Evolutionary conservation across 164 flowering plant genomes (phyloP), one percentile per base, ranked within the genome.

Genomic region (Liriodendron chinense): DNA sequence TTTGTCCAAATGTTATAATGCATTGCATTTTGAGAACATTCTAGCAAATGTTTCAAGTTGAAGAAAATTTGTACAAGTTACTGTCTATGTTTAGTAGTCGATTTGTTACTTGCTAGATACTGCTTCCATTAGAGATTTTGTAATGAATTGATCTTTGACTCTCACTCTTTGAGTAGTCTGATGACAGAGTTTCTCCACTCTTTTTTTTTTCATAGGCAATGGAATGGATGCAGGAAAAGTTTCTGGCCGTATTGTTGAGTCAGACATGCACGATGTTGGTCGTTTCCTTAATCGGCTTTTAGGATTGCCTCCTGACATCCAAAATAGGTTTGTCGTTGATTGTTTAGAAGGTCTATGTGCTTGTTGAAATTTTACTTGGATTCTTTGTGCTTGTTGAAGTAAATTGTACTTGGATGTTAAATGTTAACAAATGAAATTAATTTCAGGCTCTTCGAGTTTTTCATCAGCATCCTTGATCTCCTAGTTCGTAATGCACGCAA

Each of bases 211-310:
- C n/a, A 24, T 72, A 93, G 98, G 87, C 74, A 91, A 80, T 80
- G 98, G 91, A 25, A 94, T 88, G 81, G 94, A 92, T 64, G 69
- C 81, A 79, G 92, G 91, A 69, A 95, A 86, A 80, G 23, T 89
- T 50, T 85, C 90, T 68, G 97, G 99, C 22, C 95, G 97, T 77
- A 96, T 96, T 71, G 84, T 90, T 81, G 99, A 96, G 75, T 94
- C 98, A 20, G 99, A 96, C 81, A 94, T 94, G 98, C 91, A 90
- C 84, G 99, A 96, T 83, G 94, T 96, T 84, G 98, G 98, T 4
- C 97, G 99, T 67, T 96, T 96, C 71, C 96, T 96, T 23, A 96
- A 96, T 85, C 89, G 99, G 20, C 87, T 96, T 47, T 81, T 96
- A 69, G 99, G 99, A 20, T 81, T 96, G 83, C 96, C 96, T 75